phyloP scores from a whole-genome alignment of 495 filamentous ascomycete species.

The Hypoxylon lienhwacheense region DNA sequence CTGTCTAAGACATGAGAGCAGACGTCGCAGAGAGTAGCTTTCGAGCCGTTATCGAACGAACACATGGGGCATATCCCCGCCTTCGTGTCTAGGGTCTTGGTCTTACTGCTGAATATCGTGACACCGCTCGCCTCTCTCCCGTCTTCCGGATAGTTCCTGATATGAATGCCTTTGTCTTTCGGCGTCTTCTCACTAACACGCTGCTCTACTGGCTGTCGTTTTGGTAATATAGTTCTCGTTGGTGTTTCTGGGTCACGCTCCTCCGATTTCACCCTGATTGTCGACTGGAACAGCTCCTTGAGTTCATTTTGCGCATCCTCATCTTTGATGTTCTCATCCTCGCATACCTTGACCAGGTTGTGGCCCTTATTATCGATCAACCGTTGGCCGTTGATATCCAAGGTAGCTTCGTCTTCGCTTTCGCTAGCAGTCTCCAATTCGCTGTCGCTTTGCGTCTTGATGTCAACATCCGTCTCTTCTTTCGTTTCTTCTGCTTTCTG shows the following conservation, averaged over 20 bases:
- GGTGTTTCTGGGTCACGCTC: neutral
- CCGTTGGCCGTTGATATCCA: slow-evolving; percentile 61
- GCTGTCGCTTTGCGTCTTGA: slow-evolving; percentile 40
- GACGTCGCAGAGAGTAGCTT: slow-evolving; percentile 58
- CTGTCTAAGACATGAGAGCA: slow-evolving; percentile 68
- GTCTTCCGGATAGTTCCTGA: neutral
- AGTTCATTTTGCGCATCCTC: slow-evolving; percentile 63
- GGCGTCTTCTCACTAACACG: neutral
- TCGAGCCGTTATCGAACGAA: slow-evolving; percentile 58
- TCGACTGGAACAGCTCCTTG: slow-evolving; percentile 53
- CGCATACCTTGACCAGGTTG: slow-evolving; percentile 69
- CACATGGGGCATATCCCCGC: slow-evolving; percentile 59
- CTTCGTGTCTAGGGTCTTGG: neutral
- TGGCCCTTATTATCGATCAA: slow-evolving; percentile 63
- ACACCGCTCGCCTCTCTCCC: slow-evolving; percentile 2
- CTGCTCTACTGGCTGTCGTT: neutral
- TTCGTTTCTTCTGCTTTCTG: slow-evolving; percentile 47
- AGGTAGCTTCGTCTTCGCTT: slow-evolving; percentile 43
- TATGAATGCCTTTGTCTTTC: slow-evolving; percentile 1
- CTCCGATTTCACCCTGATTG: slow-evolving; percentile 31
- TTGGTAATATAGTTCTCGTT: neutral
- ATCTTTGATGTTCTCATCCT: slow-evolving; percentile 65
- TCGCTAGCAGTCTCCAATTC: slow-evolving; percentile 46
- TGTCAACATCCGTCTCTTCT: slow-evolving; percentile 36
- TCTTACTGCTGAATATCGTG: slow-evolving; percentile 15